phyloP scores from a whole-genome alignment of 78 protist genomes.

The Dictyostelium purpureum region DNA sequence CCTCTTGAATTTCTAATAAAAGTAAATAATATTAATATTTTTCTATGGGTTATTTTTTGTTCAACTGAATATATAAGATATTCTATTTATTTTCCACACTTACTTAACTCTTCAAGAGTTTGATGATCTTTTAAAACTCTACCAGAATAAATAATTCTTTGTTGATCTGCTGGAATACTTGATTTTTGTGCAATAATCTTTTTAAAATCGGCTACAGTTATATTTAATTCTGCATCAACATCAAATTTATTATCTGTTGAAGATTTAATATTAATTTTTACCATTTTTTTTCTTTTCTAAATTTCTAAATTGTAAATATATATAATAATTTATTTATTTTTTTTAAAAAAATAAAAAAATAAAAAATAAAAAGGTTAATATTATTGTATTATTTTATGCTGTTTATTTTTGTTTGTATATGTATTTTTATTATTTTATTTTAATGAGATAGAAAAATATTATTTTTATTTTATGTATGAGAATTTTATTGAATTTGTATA shows the following conservation, averaged over 20 bases:
- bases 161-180: conserved; percentile 84
- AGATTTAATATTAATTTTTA: conserved; percentile 61
- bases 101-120: conserved; percentile 76
- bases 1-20: conserved; percentile 80
- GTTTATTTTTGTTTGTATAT: no score
- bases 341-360: no score
- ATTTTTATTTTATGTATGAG: no score
- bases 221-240: conserved; percentile 44
- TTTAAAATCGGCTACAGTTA: conserved; percentile 75
- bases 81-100: not conserved
- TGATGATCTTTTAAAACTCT: conserved; percentile 90
- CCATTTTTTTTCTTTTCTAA: not conserved
- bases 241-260: conserved; percentile 72
- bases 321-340: no score
- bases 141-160: conserved; percentile 92
- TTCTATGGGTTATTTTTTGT: not conserved
- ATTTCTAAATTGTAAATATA: not conserved
- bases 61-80: not conserved
- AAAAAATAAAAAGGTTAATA: no score
- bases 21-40: not conserved
- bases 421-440: no score
- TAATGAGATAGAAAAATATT: no score
- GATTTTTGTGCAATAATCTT: conserved; percentile 26
- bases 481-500: no score
- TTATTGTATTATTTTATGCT: no score